Conservation (phyloP, 805 yeast genomes). For the Starmerella vaccinii region DNA sequence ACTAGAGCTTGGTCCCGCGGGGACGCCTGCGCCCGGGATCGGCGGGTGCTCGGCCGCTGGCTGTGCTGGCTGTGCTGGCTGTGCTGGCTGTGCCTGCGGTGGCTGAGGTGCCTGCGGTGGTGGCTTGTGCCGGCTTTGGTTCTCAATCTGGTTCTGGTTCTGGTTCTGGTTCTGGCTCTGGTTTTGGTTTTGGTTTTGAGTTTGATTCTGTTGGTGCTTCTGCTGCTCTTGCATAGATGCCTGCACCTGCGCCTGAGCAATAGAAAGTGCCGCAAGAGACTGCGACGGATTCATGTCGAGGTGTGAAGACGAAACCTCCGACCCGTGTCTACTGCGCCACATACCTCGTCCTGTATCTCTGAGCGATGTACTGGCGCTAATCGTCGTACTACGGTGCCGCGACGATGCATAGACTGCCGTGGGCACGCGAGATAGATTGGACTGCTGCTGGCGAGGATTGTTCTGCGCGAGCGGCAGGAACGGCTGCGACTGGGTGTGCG, state of each 20-base stretch:
- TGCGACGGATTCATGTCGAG: neutral
- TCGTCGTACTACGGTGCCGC: slow-evolving; percentile 14
- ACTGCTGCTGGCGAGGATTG: neutral
- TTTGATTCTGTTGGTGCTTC: neutral
- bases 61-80: neutral
- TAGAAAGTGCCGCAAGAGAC: neutral
- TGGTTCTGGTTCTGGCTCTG: neutral
- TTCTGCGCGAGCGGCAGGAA: neutral
- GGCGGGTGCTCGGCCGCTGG: neutral
- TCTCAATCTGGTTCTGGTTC: neutral
- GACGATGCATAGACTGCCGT: slow-evolving; percentile 4
- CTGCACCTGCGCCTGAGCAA: slow-evolving; percentile 7
- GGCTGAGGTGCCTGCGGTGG: neutral
- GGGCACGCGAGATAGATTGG: neutral
- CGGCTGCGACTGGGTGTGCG: slow-evolving; percentile 1
- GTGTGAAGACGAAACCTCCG: neutral
- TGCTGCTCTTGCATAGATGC: slow-evolving; percentile 1
- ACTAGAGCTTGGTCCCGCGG: neutral
- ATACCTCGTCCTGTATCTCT: neutral
- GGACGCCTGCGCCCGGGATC: neutral
- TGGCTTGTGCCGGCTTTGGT: slow-evolving; percentile 1
- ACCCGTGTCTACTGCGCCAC: slow-evolving; percentile 2
- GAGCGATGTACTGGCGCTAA: slow-evolving; percentile 7
- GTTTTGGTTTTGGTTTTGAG: neutral
- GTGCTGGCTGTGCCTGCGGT: neutral